These are phyloP conservation scores for Ophiostoma australiae DNA, from an alignment of 2,329 filamentous ascomycete species.

Conservation along the genomic window DNA sequence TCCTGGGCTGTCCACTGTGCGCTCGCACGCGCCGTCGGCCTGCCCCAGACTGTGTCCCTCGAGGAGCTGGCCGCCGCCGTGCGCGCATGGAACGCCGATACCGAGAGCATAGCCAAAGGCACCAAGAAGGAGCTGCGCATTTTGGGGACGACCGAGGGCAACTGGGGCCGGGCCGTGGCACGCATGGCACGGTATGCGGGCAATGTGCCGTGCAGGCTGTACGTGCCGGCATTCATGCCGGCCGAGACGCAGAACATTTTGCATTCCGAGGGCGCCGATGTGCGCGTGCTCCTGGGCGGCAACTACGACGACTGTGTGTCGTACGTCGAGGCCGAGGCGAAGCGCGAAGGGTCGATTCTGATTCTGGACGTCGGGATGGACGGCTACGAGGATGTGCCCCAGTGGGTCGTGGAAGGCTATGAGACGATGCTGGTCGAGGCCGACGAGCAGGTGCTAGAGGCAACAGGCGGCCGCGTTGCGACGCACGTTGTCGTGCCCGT, in stretches of 20 bases:
- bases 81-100: slow-evolving; percentile 19
- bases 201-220: slow-evolving; percentile 43
- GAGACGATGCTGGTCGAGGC: slow-evolving; percentile 65
- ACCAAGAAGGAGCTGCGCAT: slow-evolving; percentile 35
- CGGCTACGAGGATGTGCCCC: slow-evolving; percentile 61
- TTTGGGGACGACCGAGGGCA: slow-evolving; percentile 67
- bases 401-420: slow-evolving; percentile 75
- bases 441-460: slow-evolving; percentile 48
- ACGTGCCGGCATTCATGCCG: slow-evolving; percentile 58
- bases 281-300: slow-evolving; percentile 48
- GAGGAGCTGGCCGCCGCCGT: slow-evolving; percentile 38
- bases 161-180: slow-evolving; percentile 69
- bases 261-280: slow-evolving; percentile 55
- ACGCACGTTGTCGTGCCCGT: slow-evolving; percentile 57
- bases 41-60: slow-evolving; percentile 42
- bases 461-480: slow-evolving; percentile 5
- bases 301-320: slow-evolving; percentile 64
- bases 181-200: slow-evolving; percentile 50
- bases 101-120: not conserved
- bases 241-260: slow-evolving; percentile 51
- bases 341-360: slow-evolving; percentile 46
- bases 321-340: slow-evolving; percentile 45
- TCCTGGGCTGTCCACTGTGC: slow-evolving; percentile 66
- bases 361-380: slow-evolving; percentile 66
- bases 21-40: slow-evolving; percentile 42